Conservation (phyloP, 2,329 filamentous ascomycete genomes). For the Leptodontidium sp. region DNA sequence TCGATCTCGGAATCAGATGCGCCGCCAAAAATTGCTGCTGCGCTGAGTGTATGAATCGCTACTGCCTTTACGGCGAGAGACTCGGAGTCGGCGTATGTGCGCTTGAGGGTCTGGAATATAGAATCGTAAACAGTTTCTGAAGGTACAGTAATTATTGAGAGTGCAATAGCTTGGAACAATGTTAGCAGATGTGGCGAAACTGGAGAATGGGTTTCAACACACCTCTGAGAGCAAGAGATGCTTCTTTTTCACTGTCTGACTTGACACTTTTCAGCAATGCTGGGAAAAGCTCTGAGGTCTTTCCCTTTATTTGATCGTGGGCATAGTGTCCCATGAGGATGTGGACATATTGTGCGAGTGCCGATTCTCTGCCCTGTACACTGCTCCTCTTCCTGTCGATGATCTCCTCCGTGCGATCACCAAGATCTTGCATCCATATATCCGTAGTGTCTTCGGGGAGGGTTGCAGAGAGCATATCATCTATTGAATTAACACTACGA, state of each 20-base stretch:
- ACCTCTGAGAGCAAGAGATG: constrained; percentile 68
- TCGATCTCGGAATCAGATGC: constrained; percentile 67
- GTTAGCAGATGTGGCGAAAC: constrained; percentile 12
- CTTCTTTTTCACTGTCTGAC: constrained; percentile 68
- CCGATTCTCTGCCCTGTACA: constrained; percentile 67
- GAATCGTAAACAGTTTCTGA: constrained; percentile 68
- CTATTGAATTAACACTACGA: constrained; percentile 54
- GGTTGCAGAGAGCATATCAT: constrained; percentile 53
- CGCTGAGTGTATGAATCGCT: constrained; percentile 70
- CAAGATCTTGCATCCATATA: constrained; percentile 65
- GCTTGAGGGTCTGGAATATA: constrained; percentile 63
- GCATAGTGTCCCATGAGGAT: constrained; percentile 69
- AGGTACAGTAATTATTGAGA: constrained; percentile 69
- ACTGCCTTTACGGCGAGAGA: constrained; percentile 65
- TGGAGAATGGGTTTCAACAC: constrained; percentile 28
- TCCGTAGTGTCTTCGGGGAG: constrained; percentile 61
- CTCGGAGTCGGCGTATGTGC: constrained; percentile 66
- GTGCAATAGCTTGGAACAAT: constrained; percentile 60
- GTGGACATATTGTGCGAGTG: constrained; percentile 63
- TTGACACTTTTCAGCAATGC: constrained; percentile 71
- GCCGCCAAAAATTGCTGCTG: constrained; percentile 70
- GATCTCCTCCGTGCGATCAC: constrained; percentile 68
- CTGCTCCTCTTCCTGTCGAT: constrained; percentile 74
- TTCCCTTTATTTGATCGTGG: constrained; percentile 63
- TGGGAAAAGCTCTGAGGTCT: constrained; percentile 62